Conservation (phyloP, 1,139 yeast species). For the Geotrichum aggregatum region DNA sequence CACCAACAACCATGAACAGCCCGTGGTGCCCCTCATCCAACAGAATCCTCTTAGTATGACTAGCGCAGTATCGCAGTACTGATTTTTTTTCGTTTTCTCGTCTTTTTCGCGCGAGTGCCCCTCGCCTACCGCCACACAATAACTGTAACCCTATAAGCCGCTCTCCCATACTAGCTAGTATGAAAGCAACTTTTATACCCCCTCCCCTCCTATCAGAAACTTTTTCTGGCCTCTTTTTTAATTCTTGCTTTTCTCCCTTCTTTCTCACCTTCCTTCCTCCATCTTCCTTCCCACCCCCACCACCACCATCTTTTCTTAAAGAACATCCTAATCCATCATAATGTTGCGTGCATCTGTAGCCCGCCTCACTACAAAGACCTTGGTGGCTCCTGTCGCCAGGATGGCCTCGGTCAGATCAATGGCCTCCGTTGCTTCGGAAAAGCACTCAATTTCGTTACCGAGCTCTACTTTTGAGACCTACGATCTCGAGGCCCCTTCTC, state of each 20-base stretch:
- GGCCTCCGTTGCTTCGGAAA: slow-evolving; percentile 10
- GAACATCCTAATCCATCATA: not conserved
- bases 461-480: slow-evolving; percentile 81
- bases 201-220: not conserved
- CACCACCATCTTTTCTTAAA: not conserved
- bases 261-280: not conserved
- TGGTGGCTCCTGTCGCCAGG: not conserved
- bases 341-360: slow-evolving; percentile 18
- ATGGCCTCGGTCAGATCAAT: slow-evolving; percentile 11
- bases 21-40: too few relatives aligned
- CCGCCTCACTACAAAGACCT: slow-evolving; percentile 7
- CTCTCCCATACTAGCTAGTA: not conserved
- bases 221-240: not conserved
- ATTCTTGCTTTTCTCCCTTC: not conserved
- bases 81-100: not conserved
- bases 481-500: slow-evolving; percentile 63
- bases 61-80: too few relatives aligned
- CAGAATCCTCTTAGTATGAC: too few relatives aligned
- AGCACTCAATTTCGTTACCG: slow-evolving; percentile 52
- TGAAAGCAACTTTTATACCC: not conserved
- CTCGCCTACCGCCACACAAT: not conserved
- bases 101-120: not conserved
- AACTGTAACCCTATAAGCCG: not conserved
- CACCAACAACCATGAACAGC: not conserved
- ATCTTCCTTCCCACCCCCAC: not conserved